Percentiles rank a stretch among this genome's conserved stretches.
Evolutionary conservation across 306 rosid species (phyloP).

Genomic region (Lotus japonicus): DNA sequence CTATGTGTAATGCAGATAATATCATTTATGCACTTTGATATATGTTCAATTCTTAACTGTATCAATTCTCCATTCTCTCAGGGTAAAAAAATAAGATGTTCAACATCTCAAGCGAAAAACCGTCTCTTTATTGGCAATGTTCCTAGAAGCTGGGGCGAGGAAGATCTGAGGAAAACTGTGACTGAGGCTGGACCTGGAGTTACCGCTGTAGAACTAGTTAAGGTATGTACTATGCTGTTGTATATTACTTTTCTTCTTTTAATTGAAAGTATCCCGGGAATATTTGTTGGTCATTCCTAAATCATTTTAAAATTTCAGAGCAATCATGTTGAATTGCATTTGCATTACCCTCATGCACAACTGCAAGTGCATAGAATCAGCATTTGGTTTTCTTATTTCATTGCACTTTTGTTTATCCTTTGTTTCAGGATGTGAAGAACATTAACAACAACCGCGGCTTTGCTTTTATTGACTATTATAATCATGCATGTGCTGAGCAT

Average conservation of each 20-base stretch:
- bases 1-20: neutral
- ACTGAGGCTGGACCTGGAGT: constrained; percentile 83
- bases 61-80: constrained; percentile 25
- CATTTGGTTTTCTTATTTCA: constrained; percentile 12
- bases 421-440: constrained; percentile 76
- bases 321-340: constrained; percentile 7
- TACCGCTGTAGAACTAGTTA: constrained; percentile 74
- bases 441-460: constrained; percentile 80
- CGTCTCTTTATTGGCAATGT: constrained; percentile 92
- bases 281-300: neutral
- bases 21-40: neutral
- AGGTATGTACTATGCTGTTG: constrained; percentile 40
- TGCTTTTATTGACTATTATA: constrained; percentile 89
- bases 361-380: neutral
- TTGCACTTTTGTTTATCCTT: constrained; percentile 17
- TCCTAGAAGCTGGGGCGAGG: constrained; percentile 92
- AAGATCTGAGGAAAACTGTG: constrained; percentile 74
- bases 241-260: neutral
- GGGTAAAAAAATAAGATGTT: constrained; percentile 86
- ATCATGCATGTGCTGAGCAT: constrained; percentile 91
- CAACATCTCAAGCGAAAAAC: constrained; percentile 90
- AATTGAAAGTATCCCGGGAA: neutral
- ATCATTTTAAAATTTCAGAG: neutral
- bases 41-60: constrained; percentile 14
- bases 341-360: constrained; percentile 1